phyloP scores from a whole-genome alignment of 2,329 filamentous ascomycete species.

The Periglandula ipomoeae region DNA sequence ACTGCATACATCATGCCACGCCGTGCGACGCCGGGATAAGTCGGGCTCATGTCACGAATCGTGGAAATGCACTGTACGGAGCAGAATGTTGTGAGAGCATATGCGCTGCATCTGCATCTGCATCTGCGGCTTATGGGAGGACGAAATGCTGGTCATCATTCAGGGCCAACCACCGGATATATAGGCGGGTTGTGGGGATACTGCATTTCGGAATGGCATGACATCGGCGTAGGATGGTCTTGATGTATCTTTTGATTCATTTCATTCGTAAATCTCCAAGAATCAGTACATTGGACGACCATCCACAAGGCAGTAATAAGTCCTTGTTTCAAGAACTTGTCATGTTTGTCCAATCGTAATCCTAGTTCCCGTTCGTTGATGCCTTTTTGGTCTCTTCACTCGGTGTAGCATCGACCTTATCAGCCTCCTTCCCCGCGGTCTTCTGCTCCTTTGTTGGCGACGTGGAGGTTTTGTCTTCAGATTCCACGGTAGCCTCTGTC shows the following conservation, averaged over 20 bases:
- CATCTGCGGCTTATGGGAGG: not conserved
- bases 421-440: not conserved
- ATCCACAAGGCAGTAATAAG: no score
- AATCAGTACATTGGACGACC: no score
- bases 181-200: no score
- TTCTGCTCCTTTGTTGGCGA: not conserved
- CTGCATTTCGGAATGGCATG: no score
- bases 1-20: no score
- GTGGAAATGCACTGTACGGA: not conserved
- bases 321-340: no score
- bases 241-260: no score
- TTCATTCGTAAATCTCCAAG: no score
- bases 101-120: not conserved
- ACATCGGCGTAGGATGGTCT: no score
- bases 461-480: not conserved
- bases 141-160: no score
- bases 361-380: not conserved
- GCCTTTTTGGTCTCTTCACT: not conserved
- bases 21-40: not conserved
- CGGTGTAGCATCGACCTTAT: not conserved
- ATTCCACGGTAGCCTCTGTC: not conserved
- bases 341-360: no score
- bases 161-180: no score
- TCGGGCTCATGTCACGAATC: not conserved
- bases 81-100: not conserved